Base-by-base conservation (phyloP, 176 grass and related monocot species). In the Neostapfia colusana region DNA sequence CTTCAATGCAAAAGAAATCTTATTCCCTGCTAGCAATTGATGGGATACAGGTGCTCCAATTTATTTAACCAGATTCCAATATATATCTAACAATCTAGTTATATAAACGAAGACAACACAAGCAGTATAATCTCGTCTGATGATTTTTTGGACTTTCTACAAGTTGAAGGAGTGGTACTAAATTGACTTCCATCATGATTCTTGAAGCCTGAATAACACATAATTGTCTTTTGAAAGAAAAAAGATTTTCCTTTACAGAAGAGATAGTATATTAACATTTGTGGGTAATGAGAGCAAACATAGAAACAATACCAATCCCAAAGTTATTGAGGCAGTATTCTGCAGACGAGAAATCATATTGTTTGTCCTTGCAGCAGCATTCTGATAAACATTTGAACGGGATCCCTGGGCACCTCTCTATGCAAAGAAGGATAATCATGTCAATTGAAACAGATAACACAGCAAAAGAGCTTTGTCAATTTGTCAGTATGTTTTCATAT, bases 321-420 rank as follows among this genome's bases (percentile, higher is more conserved):
- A 21, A 59, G 67, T 77, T 58, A 28, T 4, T 72, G 67, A 13
- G 67, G 48, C 27, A 49, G 37, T 14, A 70, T 65, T 65, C 59
- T 9, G 76, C 31, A 40, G 7, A 72, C 55, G 74, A 25, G 50
- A 25, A 86, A 74, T 44, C 44, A 36, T 79, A 76, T 71, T 68
- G 63, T 56, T 35, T 34, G 40, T 20, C 58, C n/a, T n/a, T 17
- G 36, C 81, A 48, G 48, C 25, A 48, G 21, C 34, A 82, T 55
- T 55, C 67, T 62, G 76, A 68, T 63, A 35, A 81, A 48, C 42
- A 75, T 35, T 77, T 20, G 69, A 81, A 69, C 65, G 43, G 25
- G 68, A 38, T 78, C 43, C 74, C 26, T 50, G 40, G 67, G 63
- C 54, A 75, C 53, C 67, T 82, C 89, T 85, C 89, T 88, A 79